Evolutionary conservation across 2,329 filamentous ascomycete species (phyloP).

Genomic region (Ambrosiella xylebori): DNA sequence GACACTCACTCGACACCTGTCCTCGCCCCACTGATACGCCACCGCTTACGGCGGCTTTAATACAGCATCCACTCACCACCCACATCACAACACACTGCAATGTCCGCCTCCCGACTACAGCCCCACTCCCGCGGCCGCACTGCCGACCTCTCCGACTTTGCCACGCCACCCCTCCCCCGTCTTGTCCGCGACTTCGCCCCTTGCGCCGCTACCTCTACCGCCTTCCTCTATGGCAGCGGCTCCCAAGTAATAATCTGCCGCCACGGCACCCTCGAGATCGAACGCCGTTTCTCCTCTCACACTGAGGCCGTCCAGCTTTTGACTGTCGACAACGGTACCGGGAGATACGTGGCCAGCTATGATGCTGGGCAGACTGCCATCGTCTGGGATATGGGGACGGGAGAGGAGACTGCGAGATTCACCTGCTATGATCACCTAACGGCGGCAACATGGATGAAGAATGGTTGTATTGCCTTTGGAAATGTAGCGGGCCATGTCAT

Average conservation of each 20-base stretch:
- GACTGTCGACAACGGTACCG: conserved; percentile 74
- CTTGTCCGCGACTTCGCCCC: conserved; percentile 54
- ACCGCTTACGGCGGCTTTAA: no score
- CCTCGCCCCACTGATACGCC: no score
- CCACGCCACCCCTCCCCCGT: conserved; percentile 1
- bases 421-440: conserved; percentile 75
- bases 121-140: conserved; percentile 10
- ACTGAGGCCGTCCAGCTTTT: conserved; percentile 69
- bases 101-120: conserved; percentile 8
- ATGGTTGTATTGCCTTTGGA: conserved; percentile 91
- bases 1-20: no score
- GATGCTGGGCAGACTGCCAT: conserved; percentile 83
- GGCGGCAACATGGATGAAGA: conserved; percentile 85
- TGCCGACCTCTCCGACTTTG: conserved; percentile 10
- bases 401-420: conserved; percentile 81
- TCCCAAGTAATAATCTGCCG: conserved; percentile 71
- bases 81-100: neutral
- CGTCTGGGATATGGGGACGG: conserved; percentile 90
- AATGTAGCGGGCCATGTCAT: conserved; percentile 88
- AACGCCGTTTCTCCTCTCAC: conserved; percentile 71
- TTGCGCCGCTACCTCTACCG: conserved; percentile 76
- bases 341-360: conserved; percentile 79
- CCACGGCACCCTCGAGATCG: conserved; percentile 81
- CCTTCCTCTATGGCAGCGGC: conserved; percentile 78
- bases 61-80: no score